phyloP scores from a whole-genome alignment of 2,329 filamentous ascomycete genomes.

The Xylariaceae sp. region DNA sequence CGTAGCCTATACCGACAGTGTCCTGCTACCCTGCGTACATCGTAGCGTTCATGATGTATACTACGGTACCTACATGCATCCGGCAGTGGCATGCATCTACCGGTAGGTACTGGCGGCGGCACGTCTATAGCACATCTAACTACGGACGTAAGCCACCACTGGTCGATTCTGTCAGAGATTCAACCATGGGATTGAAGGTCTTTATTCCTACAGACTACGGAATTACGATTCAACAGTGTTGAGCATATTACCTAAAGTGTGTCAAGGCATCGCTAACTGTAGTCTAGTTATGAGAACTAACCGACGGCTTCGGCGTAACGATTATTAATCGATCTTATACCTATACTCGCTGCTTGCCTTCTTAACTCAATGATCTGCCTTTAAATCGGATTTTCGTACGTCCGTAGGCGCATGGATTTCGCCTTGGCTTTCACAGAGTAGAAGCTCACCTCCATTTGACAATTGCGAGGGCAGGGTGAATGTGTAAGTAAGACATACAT shows the following conservation, averaged over 20 bases:
- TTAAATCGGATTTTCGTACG: too few species aligned
- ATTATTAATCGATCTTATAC: too few species aligned
- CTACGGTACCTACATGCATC: neutral
- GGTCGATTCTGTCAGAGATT: neutral
- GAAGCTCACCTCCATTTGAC: too few species aligned
- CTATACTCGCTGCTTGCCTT: too few species aligned
- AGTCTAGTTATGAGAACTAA: too few species aligned
- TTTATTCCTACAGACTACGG: neutral
- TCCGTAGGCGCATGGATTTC: neutral
- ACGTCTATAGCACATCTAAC: neutral
- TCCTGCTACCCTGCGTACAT: neutral
- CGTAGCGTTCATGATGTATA: neutral
- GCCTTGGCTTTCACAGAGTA: neutral
- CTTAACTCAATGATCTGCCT: too few species aligned
- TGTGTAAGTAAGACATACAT: neutral
- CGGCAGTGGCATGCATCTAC: slow-evolving; percentile 2
- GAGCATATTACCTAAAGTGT: too few species aligned
- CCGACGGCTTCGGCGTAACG: too few species aligned
- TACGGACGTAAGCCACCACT: neutral
- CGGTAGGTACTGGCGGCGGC: neutral
- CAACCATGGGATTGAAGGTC: neutral
- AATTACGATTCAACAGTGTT: too few species aligned
- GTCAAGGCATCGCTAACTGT: too few species aligned
- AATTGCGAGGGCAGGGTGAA: too few species aligned
- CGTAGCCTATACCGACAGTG: neutral